These are phyloP conservation scores for Epicoccum sorghinum DNA, from an alignment of 2,329 filamentous ascomycete genomes.

Conservation along the genomic window DNA sequence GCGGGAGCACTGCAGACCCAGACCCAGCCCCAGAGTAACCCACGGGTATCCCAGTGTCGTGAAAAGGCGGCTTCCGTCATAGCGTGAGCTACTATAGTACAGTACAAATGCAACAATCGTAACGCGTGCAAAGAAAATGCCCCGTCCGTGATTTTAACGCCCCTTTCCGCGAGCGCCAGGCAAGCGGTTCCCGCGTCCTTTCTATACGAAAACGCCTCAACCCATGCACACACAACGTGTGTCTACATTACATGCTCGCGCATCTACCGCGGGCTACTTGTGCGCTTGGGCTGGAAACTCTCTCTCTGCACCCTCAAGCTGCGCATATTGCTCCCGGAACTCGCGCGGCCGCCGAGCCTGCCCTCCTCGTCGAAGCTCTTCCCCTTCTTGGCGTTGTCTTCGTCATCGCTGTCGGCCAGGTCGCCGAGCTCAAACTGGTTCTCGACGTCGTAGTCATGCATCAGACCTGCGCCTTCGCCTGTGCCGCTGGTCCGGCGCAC, in stretches of 20 bases:
- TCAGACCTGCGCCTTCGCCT: conserved; percentile 76
- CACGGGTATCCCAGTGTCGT: conserved; percentile 10
- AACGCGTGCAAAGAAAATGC: neutral
- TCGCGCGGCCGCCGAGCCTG: conserved; percentile 27
- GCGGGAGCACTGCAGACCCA: neutral
- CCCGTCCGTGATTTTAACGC: no score
- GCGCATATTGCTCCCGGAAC: conserved; percentile 29
- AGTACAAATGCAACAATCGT: conserved; percentile 11
- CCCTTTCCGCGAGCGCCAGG: neutral
- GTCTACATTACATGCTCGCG: neutral
- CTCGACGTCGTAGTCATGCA: conserved; percentile 88
- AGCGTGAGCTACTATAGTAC: neutral
- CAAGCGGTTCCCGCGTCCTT: neutral
- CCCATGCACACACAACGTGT: neutral
- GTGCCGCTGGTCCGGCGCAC: conserved; percentile 41
- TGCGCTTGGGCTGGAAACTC: conserved; percentile 32
- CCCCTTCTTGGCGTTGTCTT: conserved; percentile 37
- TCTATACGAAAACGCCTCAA: no score
- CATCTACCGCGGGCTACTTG: conserved; percentile 24
- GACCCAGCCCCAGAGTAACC: neutral
- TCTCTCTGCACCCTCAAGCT: conserved; percentile 40
- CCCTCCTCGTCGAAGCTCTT: conserved; percentile 43
- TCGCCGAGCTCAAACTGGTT: conserved; percentile 75
- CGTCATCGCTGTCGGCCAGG: conserved; percentile 66
- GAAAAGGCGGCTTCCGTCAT: neutral